phyloP scores from a whole-genome alignment of 495 filamentous ascomycete species.

The Trichoderma parareesei region DNA sequence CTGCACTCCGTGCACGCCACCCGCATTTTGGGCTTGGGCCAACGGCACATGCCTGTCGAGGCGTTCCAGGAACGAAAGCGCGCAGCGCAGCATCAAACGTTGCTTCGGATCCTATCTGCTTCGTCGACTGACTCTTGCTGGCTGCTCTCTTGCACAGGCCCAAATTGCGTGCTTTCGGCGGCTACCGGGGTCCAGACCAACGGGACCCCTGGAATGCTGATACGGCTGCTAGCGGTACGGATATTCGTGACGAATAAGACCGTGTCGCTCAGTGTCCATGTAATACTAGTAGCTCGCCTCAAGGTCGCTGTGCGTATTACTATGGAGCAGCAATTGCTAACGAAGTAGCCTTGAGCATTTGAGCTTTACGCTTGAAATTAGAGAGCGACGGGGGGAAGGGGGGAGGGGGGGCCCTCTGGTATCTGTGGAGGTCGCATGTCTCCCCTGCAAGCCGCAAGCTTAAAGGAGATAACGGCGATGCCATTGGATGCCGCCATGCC shows the following conservation, averaged over 20 bases:
- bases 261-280: background rate
- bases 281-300: too few species aligned
- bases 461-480: background rate
- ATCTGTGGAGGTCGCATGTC: background rate
- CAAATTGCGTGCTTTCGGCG: constrained; percentile 3
- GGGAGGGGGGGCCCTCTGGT: background rate
- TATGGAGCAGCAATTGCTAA: background rate
- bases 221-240: background rate
- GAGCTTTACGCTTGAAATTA: constrained; percentile 8
- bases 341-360: background rate
- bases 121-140: background rate
- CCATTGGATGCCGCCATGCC: background rate
- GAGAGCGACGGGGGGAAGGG: background rate
- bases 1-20: background rate
- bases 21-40: background rate
- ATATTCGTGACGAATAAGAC: background rate
- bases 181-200: background rate
- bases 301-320: background rate
- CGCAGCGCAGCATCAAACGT: background rate
- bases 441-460: background rate
- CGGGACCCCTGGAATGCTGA: background rate
- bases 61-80: background rate
- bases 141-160: background rate
- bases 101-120: background rate
- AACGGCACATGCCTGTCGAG: background rate